These are phyloP conservation scores for Cercophora scortea DNA, from an alignment of 495 filamentous ascomycete species.

Conservation along the genomic window DNA sequence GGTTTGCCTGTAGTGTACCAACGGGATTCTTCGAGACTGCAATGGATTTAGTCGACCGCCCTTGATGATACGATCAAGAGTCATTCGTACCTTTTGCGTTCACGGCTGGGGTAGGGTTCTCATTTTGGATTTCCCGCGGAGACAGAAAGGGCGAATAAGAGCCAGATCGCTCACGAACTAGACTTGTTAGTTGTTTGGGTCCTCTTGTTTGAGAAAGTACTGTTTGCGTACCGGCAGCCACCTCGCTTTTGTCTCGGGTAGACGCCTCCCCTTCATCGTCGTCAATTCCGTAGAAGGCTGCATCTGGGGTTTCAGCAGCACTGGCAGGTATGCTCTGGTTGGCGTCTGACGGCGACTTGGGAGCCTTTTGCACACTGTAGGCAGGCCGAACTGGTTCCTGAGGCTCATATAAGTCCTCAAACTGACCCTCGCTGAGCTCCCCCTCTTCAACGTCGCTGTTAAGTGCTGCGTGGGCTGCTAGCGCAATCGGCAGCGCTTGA, in stretches of 20 bases:
- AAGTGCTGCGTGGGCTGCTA: slow-evolving; percentile 5
- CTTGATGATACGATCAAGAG: no score
- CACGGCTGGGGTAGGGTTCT: slow-evolving; percentile 4
- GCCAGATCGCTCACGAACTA: slow-evolving; percentile 34
- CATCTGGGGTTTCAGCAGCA: slow-evolving; percentile 20
- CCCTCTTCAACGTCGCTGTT: slow-evolving; percentile 56
- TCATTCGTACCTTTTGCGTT: background rate
- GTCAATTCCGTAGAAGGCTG: slow-evolving; percentile 20
- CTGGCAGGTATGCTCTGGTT: slow-evolving; percentile 12
- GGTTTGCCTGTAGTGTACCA: background rate
- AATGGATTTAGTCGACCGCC: no score
- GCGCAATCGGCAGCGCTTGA: slow-evolving; percentile 1
- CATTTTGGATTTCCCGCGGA: slow-evolving; percentile 33
- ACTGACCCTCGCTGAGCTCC: slow-evolving; percentile 63
- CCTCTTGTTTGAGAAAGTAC: background rate
- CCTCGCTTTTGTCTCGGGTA: background rate
- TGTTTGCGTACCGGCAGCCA: background rate
- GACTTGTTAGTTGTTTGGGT: slow-evolving; percentile 4
- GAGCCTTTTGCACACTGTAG: background rate
- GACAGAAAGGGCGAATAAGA: slow-evolving; percentile 48
- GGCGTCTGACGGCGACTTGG: slow-evolving; percentile 1
- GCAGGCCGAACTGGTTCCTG: slow-evolving; percentile 9
- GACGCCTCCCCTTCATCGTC: slow-evolving; percentile 16
- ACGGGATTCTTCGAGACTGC: background rate
- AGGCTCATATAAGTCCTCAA: slow-evolving; percentile 39